These are phyloP conservation scores for Trypanosoma caninum DNA, from an alignment of 208 protist genomes.

Conservation along the genomic window DNA sequence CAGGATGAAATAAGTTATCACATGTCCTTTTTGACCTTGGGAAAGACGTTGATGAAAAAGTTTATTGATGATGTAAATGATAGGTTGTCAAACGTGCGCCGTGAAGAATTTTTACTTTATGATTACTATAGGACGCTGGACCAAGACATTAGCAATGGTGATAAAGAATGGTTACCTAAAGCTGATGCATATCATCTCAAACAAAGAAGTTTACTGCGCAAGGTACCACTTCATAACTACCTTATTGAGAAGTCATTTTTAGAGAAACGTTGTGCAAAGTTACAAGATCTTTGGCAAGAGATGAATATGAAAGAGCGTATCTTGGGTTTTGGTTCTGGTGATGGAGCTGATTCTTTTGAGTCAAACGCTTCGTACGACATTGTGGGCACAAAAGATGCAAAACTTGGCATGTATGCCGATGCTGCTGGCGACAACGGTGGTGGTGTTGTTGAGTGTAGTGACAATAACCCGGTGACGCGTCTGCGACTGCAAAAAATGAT, in stretches of 20 bases:
- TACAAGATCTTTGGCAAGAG: constrained; percentile 46
- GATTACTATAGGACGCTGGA: constrained; percentile 73
- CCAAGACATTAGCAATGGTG: constrained; percentile 30
- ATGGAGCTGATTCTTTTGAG: too few species aligned
- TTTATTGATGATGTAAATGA: constrained; percentile 36
- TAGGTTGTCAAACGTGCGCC: constrained; percentile 22
- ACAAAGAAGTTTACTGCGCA: constrained; percentile 41
- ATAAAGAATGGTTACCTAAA: constrained; percentile 8
- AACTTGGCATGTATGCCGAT: constrained; percentile 19
- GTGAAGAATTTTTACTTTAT: constrained; percentile 32
- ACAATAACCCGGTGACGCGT: constrained; percentile 3
- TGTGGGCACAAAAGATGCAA: background rate
- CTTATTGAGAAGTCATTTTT: constrained; percentile 21
- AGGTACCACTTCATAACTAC: constrained; percentile 40
- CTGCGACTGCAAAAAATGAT: constrained; percentile 17
- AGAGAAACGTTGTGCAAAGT: constrained; percentile 39
- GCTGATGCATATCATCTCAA: constrained; percentile 40
- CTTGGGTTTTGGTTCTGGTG: too few species aligned
- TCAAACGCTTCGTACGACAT: too few species aligned
- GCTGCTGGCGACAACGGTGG: too few species aligned
- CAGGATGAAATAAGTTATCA: constrained; percentile 27
- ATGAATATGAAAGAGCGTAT: constrained; percentile 49
- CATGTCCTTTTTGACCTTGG: constrained; percentile 25
- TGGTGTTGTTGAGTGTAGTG: constrained; percentile 1
- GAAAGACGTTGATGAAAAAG: constrained; percentile 34